Percentiles rank a stretch among this genome's conserved stretches.
Conservation (phyloP, 352 stramenopile genomes). For the Salisapilia sapeloensis region DNA sequence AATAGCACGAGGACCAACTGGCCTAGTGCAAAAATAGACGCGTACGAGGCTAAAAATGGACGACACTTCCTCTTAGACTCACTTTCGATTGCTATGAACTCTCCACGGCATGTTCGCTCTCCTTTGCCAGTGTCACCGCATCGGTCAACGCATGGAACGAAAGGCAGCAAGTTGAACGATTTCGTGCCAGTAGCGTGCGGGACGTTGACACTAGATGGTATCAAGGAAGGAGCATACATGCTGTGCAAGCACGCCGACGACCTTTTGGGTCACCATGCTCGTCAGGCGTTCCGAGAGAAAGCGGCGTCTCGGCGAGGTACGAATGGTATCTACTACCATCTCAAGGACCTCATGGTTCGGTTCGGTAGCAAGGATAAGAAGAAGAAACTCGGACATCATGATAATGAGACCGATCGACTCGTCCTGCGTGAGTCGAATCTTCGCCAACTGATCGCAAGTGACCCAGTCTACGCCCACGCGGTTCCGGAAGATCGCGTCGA, state of each 20-base stretch:
- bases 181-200: no score
- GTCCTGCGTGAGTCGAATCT: constrained; percentile 55
- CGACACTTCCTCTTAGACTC: no score
- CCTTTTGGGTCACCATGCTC: constrained; percentile 54
- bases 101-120: no score
- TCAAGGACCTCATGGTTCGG: constrained; percentile 67
- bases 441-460: constrained; percentile 56
- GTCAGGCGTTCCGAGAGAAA: constrained; percentile 74
- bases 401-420: constrained; percentile 22
- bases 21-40: no score
- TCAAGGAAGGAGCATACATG: constrained; percentile 67
- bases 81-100: no score
- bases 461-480: constrained; percentile 52
- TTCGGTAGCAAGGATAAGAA: constrained; percentile 28
- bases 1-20: no score
- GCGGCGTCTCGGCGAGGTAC: constrained; percentile 58
- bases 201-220: constrained; percentile 49
- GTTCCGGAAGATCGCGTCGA: constrained; percentile 55
- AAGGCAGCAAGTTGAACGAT: no score
- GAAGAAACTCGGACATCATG: constrained; percentile 11
- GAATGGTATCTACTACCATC: constrained; percentile 75
- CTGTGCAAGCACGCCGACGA: constrained; percentile 74
- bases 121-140: no score
- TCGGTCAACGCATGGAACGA: no score
- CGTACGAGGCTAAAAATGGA: no score